These are phyloP conservation scores for Macrotyloma uniflorum DNA, from an alignment of 306 rosid genomes.

Conservation along the genomic window DNA sequence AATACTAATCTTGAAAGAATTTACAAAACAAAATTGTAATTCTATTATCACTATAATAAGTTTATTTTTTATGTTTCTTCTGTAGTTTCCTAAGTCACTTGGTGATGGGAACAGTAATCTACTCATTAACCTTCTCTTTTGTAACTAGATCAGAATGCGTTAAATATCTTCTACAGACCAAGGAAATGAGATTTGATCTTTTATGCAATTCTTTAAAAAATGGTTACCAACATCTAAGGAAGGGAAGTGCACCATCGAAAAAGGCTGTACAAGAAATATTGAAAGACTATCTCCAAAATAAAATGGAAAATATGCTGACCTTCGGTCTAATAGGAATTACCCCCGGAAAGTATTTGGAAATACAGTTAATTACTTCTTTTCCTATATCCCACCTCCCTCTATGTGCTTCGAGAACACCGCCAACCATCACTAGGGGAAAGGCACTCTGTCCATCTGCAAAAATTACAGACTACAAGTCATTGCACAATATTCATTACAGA, in stretches of 20 bases:
- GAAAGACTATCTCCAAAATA: not conserved
- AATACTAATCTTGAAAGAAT: not conserved
- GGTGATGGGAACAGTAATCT: not conserved
- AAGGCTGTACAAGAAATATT: not conserved
- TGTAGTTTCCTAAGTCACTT: not conserved
- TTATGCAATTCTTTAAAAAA: not conserved
- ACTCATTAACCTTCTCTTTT: not conserved
- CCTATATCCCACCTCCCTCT: constrained; percentile 88
- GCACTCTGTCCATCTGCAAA: constrained; percentile 72
- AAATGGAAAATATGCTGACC: constrained; percentile 51
- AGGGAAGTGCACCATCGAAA: not conserved
- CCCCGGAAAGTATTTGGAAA: constrained; percentile 68
- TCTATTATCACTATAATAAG: not conserved
- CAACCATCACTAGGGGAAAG: constrained; percentile 95
- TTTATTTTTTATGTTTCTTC: not conserved
- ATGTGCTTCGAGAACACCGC: constrained; percentile 96
- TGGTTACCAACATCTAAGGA: not conserved
- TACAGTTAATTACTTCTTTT: constrained; percentile 69
- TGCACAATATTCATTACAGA: constrained; percentile 21
- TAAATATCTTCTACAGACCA: not conserved
- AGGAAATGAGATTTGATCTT: not conserved
- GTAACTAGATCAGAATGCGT: not conserved
- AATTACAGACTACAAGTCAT: constrained; percentile 3
- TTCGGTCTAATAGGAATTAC: constrained; percentile 73
- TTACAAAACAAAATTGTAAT: too few relatives aligned